These are phyloP conservation scores for Paramecium biaurelia DNA, from an alignment of 73 alveolate genomes.

Conservation along the genomic window DNA sequence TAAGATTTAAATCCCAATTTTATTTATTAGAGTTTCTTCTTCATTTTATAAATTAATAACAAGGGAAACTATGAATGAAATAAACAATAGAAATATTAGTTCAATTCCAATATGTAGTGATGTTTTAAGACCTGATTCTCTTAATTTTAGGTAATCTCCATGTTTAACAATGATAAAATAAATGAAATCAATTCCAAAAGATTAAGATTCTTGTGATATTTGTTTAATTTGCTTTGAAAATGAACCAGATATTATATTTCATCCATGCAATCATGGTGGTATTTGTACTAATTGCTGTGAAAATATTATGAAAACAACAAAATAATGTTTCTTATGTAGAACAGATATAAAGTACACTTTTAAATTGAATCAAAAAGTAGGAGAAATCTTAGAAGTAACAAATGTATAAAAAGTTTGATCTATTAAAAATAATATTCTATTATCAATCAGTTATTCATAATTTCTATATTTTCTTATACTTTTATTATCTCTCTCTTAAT, in stretches of 20 bases:
- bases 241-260: background rate
- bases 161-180: constrained; percentile 16
- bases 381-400: background rate
- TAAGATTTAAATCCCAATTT: background rate
- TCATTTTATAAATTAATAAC: background rate
- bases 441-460: background rate
- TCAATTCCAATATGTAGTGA: background rate
- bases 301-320: background rate
- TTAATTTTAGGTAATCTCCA: constrained; percentile 5
- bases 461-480: background rate
- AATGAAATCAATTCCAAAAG: background rate
- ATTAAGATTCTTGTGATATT: background rate
- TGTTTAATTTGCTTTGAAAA: constrained; percentile 41
- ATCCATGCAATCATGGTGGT: constrained; percentile 42
- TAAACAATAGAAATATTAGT: background rate
- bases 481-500: background rate
- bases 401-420: background rate
- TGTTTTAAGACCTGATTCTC: constrained; percentile 21
- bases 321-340: constrained; percentile 30
- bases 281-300: background rate
- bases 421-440: background rate
- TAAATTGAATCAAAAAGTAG: background rate
- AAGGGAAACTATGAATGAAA: background rate
- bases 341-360: background rate
- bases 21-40: constrained; percentile 21